Evolutionary conservation across 2,329 filamentous ascomycete genomes (phyloP), one percentile per base, ranked within the genome.

Genomic region (Sordariomycetes sp.): DNA sequence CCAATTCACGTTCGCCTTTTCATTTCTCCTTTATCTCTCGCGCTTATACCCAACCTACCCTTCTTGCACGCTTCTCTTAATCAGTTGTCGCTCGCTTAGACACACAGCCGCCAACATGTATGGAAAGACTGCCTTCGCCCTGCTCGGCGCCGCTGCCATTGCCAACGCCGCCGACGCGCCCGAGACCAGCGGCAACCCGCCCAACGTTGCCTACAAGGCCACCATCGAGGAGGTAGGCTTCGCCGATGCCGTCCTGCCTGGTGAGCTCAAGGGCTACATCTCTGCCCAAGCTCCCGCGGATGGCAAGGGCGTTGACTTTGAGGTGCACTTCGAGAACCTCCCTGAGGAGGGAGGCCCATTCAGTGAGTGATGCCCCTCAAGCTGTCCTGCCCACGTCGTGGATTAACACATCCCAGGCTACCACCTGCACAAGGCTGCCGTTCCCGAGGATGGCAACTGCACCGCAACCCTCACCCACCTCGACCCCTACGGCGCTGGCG

Each of bases 381-480:
- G 17, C 24, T n/a, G 24, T 30, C 15, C 15, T 15, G 17, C 15
- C 11, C 10, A 24, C 21, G 3, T 28, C 28, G 25, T 14, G 15
- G 15, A 20, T 32, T 45, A 37, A 39, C 36, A 26, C 38, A 48
- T 21, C 8, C 5, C 38, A 82, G 81, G 64, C 39, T 88, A 86
- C 61, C 83, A 88, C 53, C 63, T 90, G 43, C 84, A 90, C 57
- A 71, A 68, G 33, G 47, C 63, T 14, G 74, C 76, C 8, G 78
- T 86, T 9, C 72, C 77, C 5, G 54, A 52, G 17, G 59, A 76
- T 42, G 83, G 82, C 43, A 85, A 86, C 68, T 90, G 84, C 65
- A 81, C 72, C 33, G 55, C 56, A 5, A 79, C 84, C 2, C 63
- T 73, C 4, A 73, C 64, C 3, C 84, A 90, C 49, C 69, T 86